These are phyloP conservation scores for Verbena officinalis DNA, from an alignment of 257 asterid genomes.

Conservation along the genomic window DNA sequence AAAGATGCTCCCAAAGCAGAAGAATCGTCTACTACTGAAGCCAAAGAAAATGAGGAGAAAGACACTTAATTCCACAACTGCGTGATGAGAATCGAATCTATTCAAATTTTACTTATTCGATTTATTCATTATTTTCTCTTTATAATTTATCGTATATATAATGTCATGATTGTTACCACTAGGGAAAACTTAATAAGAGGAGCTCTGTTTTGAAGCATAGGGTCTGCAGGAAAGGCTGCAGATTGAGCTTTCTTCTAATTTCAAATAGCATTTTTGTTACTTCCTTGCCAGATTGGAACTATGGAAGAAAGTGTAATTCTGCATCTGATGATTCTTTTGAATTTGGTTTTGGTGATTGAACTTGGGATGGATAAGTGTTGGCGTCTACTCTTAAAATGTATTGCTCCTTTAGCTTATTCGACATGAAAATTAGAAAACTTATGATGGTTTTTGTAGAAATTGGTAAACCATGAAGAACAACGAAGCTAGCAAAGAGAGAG, in stretches of 20 bases:
- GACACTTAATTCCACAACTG: conserved; percentile 30
- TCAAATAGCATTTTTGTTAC: background rate
- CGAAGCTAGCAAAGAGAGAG: too few species aligned
- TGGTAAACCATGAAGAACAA: too few species aligned
- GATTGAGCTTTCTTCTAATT: conserved; percentile 6
- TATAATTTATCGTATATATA: too few species aligned
- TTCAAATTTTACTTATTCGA: conserved; percentile 3
- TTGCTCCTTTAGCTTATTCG: too few species aligned
- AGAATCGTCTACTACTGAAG: conserved; percentile 35
- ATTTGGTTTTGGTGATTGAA: background rate
- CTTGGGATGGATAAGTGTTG: too few species aligned
- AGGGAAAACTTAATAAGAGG: conserved; percentile 39
- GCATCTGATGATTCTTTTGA: background rate
- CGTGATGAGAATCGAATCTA: conserved; percentile 22
- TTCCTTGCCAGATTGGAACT: background rate
- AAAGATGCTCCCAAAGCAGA: conserved; percentile 33
- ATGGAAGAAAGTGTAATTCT: background rate
- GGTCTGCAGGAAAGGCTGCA: conserved; percentile 13
- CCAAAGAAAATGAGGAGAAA: conserved; percentile 35
- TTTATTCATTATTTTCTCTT: conserved; percentile 13
- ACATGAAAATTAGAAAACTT: too few species aligned
- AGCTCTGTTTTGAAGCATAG: conserved; percentile 15
- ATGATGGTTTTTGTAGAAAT: too few species aligned
- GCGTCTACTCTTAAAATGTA: too few species aligned
- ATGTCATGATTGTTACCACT: background rate